Conservation (phyloP, 192 early-diverging fungal species). For the Coemansia sp. region DNA sequence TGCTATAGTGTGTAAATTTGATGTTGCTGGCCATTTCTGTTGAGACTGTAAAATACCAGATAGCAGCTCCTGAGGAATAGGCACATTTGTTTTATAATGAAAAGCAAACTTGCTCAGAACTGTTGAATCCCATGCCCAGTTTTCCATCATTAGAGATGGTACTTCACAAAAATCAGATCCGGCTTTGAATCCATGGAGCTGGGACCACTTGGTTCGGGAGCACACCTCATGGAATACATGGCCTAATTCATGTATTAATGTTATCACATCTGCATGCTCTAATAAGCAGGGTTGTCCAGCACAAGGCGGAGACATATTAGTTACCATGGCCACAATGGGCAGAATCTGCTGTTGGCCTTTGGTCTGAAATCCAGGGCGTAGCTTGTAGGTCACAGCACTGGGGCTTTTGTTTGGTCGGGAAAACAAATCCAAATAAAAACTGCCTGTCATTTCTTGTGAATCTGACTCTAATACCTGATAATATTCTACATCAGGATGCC, state of each 20-base stretch:
- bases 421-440: conserved; percentile 68
- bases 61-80: conserved; percentile 63
- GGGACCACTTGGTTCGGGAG: conserved; percentile 59
- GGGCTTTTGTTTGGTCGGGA: conserved; percentile 64
- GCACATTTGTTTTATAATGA: conserved; percentile 62
- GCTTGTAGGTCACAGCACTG: too few species aligned
- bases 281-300: conserved; percentile 59
- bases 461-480: conserved; percentile 64
- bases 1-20: conserved; percentile 63
- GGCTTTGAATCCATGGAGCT: conserved; percentile 60
- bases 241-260: conserved; percentile 76
- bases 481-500: conserved; percentile 72
- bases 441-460: conserved; percentile 55
- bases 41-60: conserved; percentile 56
- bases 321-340: conserved; percentile 61
- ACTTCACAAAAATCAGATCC: conserved; percentile 74
- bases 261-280: conserved; percentile 68
- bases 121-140: conserved; percentile 59
- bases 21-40: conserved; percentile 61
- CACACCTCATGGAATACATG: conserved; percentile 58
- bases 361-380: too few species aligned
- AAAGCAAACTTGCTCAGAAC: conserved; percentile 49
- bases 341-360: too few species aligned
- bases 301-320: conserved; percentile 53
- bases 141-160: conserved; percentile 78